Evolutionary conservation across 1,284 basidiomycete species (phyloP), one percentile per base, ranked within the genome.

Genomic region (Cutaneotrichosporon sp.): DNA sequence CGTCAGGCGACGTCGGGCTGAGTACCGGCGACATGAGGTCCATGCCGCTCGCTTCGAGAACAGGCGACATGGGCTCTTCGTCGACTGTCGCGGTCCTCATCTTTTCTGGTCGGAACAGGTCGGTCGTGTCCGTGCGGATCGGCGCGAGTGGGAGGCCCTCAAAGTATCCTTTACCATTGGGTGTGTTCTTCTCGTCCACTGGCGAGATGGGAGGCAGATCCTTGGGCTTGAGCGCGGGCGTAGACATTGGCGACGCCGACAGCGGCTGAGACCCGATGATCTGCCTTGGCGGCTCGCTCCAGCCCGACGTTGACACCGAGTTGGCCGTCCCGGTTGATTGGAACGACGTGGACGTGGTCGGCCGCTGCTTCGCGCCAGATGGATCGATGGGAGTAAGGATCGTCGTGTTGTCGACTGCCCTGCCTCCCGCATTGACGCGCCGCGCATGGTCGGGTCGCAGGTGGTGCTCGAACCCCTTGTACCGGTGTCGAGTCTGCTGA

Each of bases 391-490:
- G 36, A 14, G 5, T 22, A 12, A 30, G 17, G 10, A 38, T n/a
- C 9, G 26, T 38, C 26, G 13, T 51, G 21, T 20, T 10, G 22
- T 12, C 22, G 43, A 23, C 30, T 22, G 17, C 34, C 10, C 26
- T 30, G 10, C 26, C 26, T 30, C 26, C 26, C 26, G 26, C 7
- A 10, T 30, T 30, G 7, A 30, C 26, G 23, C 10, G 41, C 47
- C 4, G 50, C 42, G 20, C 45, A 40, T 42, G 20, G 18, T 62
- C 58, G 2, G 58, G 61, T 13, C 44, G 51, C n/a, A 69, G 58
- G 42, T 68, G 66, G 36, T 68, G 61, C 44, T 69, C 65, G 43
- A 57, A 69, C 4, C 58, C 48, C 40, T 61, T 60, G 53, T 67
- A 65, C 7, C 51, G 57, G 34, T 56, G 52, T n/a, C 52, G 54